A percentile compares a stretch with the other conserved stretches of the same genome.
phyloP scores from a whole-genome alignment of 208 protist species.

The Leishmania tropica region DNA sequence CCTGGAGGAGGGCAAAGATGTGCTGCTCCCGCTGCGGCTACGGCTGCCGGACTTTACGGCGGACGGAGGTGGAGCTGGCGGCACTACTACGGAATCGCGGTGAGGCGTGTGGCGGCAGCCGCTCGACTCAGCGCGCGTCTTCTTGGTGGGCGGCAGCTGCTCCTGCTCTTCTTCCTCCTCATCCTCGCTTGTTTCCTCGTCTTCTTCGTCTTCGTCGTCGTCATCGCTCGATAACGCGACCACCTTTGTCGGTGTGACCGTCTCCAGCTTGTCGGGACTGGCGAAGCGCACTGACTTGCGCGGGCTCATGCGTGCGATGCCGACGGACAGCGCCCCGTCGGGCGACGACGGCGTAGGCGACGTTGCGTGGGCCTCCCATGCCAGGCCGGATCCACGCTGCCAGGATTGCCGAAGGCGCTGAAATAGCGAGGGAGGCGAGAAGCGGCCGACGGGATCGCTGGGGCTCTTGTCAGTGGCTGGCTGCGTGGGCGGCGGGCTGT shows the following conservation, averaged over 20 bases:
- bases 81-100: conserved; percentile 9
- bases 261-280: conserved; percentile 52
- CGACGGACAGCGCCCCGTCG: background rate
- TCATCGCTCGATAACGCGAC: conserved; percentile 13
- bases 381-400: background rate
- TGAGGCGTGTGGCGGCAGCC: conserved; percentile 2
- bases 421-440: conserved; percentile 8
- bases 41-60: conserved; percentile 14
- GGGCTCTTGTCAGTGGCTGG: background rate
- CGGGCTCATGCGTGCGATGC: conserved; percentile 17
- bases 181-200: conserved; percentile 12
- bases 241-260: conserved; percentile 41
- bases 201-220: conserved; percentile 1
- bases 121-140: conserved; percentile 11
- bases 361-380: background rate
- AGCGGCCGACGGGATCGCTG: background rate
- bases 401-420: conserved; percentile 14
- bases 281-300: conserved; percentile 83
- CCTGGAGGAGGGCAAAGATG: background rate
- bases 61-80: conserved; percentile 30
- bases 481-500: conserved; percentile 14
- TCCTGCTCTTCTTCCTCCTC: conserved; percentile 14
- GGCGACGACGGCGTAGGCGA: conserved; percentile 17
- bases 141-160: conserved; percentile 10
- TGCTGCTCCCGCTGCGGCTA: background rate